Base-by-base conservation (phyloP, 306 rosid genomes). In the Adenanthera pavonina region DNA sequence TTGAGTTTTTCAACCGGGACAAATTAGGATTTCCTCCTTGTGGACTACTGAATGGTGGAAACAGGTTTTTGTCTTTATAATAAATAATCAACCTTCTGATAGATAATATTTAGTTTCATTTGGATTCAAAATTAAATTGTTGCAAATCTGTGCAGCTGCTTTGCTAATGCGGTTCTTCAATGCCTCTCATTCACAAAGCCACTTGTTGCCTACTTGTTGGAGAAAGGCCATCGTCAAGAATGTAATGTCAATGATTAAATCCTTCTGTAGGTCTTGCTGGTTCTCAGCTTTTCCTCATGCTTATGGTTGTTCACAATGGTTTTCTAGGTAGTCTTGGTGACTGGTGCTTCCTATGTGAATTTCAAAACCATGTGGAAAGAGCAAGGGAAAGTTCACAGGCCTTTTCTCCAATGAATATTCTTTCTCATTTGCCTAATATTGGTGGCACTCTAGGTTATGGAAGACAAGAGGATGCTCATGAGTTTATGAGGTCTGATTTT, bases 391-490 rank as follows among this genome's bases (percentile, higher is more conserved):
- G 92, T 85, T 80, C 75, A 13, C 94, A 85, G 78, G 86, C 97
- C n/a, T 93, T 96, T 91, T 93, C 97, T 62, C 98, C 99, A 4
- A 89, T 82, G 78, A 92, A 90, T 83, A 93, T 96, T 85, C 97
- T 96, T 72, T 94, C 94, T 41, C 92, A 92, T 65, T 88, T 96
- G 78, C 89, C 92, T 69, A 92, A 96, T 86, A 93, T 96, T 72
- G 97, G 99, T 72, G 97, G 97, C 80, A 96, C 97, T 76, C 87
- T 96, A 60, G 99, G 97, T 74, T 91, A 85, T 57, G 99, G 99
- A 81, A 87, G 97, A 82, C 99, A 96, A 84, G 98, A 96, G 88
- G 99, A 96, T 89, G 99, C 99, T 74, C 99, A 96, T 54, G 99
- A 96, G 88, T 90, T 96, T 84, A 96, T 96, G 99, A 89, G 99